These are phyloP conservation scores for Pterothamnion heteromorphum DNA, from an alignment of 31 red algal genomes.

Conservation along the genomic window DNA sequence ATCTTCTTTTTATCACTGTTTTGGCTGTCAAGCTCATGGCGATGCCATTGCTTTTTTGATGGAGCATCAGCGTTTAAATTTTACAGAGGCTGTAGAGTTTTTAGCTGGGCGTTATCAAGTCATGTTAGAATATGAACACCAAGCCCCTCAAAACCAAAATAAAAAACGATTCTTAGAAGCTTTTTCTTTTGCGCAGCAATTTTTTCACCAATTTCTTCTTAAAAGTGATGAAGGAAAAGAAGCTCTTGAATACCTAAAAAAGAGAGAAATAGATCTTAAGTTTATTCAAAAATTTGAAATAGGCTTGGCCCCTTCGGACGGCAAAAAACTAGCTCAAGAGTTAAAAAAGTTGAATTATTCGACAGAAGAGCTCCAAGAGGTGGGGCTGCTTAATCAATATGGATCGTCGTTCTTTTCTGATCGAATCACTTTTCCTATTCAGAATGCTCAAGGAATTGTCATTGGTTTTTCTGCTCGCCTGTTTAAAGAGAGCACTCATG, in stretches of 20 bases:
- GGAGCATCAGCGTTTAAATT: not conserved
- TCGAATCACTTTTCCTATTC: slow-evolving; percentile 26
- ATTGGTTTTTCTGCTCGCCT: slow-evolving; percentile 17
- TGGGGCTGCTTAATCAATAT: too few relatives aligned
- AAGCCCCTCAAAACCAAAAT: not conserved
- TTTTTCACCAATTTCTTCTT: not conserved
- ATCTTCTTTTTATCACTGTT: not conserved
- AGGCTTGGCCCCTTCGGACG: too few relatives aligned
- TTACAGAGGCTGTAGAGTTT: not conserved
- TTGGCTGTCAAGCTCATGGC: not conserved
- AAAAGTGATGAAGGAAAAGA: not conserved
- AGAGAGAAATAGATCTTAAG: not conserved
- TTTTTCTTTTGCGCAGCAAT: not conserved
- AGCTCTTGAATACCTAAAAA: slow-evolving; percentile 11
- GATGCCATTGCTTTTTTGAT: not conserved
- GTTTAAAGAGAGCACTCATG: not conserved
- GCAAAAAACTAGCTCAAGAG: too few relatives aligned
- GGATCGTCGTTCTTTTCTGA: not conserved
- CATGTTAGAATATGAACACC: not conserved
- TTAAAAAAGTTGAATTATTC: too few relatives aligned
- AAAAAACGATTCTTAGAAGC: not conserved
- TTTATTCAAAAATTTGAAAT: too few relatives aligned
- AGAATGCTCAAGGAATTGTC: not conserved
- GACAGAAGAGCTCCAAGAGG: too few relatives aligned
- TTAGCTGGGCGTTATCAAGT: not conserved